Base-by-base conservation (phyloP, 805 yeast species). In the Saccharomyces eubayanus region DNA sequence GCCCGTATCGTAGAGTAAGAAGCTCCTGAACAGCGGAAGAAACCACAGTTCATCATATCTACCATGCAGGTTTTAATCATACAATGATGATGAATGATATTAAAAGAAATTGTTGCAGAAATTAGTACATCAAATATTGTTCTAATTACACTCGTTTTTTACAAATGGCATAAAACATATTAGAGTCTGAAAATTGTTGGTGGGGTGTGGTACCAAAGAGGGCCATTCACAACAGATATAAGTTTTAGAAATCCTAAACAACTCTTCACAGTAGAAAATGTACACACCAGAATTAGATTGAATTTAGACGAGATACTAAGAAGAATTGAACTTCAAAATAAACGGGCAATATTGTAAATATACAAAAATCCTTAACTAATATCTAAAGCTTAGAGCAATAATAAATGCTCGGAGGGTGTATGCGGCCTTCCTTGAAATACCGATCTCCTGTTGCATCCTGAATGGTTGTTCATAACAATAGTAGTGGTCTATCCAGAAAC, bases 1-100 rank as follows among this genome's bases (percentile, higher is more conserved):
- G 12, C 36, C 14, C 10, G 11, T 31, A 31, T 31, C 14, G 1
- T 11, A n/a, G 36, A 3, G 3, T 24, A 10, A 31, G 14, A 11
- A 11, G 11, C n/a, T 1, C 27, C 31, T n/a, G 31, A 49, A 62
- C 82, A 85, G 81, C 84, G 84, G 79, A 80, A 66, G 78, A 78
- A 61, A 77, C 81, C 49, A 65, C 76, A 16, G 73, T 80, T n/a
- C 80, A 31, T 10, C 36, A 9, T 31, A 31, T 31, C 14, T 31
- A 9, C 14, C 36, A 2, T 31, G 14, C 24, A 81, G 77, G 81
- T 30, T 80, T 73, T 70, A 77, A 79, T 31, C 36, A 31, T 31
- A n/a, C 36, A 31, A 31, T 31, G 5, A 31, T 11, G 36, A 31
- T 31, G 36, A n/a, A 31, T 10, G 14, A 11, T 9, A 31, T 31